Percentiles rank a stretch among this genome's conserved stretches.
phyloP scores from a whole-genome alignment of 768 basidiomycete genomes.

The Ramaria sp. region DNA sequence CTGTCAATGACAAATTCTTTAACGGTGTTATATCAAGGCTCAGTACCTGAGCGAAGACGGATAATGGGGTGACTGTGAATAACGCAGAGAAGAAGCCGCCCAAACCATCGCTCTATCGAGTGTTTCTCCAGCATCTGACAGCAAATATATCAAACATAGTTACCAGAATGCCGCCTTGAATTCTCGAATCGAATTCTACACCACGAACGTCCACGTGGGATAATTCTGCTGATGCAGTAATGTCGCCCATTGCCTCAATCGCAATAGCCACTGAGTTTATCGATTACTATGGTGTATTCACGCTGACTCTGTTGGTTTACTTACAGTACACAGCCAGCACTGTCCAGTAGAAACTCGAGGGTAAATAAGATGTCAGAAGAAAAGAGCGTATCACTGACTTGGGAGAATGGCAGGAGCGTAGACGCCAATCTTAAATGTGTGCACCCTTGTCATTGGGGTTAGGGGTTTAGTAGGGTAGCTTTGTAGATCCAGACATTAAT shows the following conservation, averaged over 20 bases:
- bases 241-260: conserved; percentile 82
- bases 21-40: no score
- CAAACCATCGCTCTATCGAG: conserved; percentile 56
- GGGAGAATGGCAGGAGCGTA: conserved; percentile 62
- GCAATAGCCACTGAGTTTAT: conserved; percentile 46
- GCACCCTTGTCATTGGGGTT: conserved; percentile 46
- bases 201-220: conserved; percentile 67
- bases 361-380: no score
- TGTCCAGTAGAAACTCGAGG: no score
- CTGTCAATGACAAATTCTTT: not conserved
- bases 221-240: conserved; percentile 75
- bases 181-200: conserved; percentile 65
- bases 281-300: conserved; percentile 23
- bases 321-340: conserved; percentile 48
- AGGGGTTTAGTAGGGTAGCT: not conserved
- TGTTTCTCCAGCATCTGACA: not conserved
- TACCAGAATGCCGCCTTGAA: conserved; percentile 67
- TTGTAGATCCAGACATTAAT: not conserved
- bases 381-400: conserved; percentile 9
- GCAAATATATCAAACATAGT: conserved; percentile 21
- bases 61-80: conserved; percentile 73
- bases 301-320: conserved; percentile 10
- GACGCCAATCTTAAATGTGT: conserved; percentile 65
- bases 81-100: conserved; percentile 71
- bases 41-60: conserved; percentile 57